Percentiles rank a stretch among this genome's conserved stretches.
These are phyloP conservation scores for Cladophialophora chaetospira DNA, from an alignment of 2,329 filamentous ascomycete genomes.

Conservation along the genomic window DNA sequence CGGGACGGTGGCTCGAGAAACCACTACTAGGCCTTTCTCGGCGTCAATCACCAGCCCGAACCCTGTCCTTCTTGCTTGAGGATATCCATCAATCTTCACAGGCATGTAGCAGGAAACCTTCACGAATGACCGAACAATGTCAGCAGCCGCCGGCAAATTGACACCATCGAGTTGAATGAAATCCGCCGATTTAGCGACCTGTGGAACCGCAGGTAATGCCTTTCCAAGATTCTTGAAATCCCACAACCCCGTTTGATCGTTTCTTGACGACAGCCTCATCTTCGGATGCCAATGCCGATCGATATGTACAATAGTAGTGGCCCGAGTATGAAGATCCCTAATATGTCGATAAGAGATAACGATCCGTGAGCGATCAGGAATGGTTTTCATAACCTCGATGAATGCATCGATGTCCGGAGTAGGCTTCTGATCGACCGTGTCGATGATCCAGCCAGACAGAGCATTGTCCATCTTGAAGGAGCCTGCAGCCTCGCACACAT, in stretches of 20 bases:
- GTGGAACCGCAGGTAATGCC: conserved; percentile 71
- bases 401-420: conserved; percentile 86
- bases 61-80: conserved; percentile 88
- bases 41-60: conserved; percentile 98
- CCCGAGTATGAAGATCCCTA: conserved; percentile 87
- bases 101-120: conserved; percentile 92
- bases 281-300: conserved; percentile 95
- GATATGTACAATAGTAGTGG: conserved; percentile 88
- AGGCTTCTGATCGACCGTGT: conserved; percentile 87
- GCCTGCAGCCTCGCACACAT: conserved; percentile 89
- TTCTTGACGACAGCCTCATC: conserved; percentile 89
- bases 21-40: conserved; percentile 89
- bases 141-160: conserved; percentile 84
- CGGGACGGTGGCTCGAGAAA: conserved; percentile 90
- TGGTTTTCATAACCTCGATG: conserved; percentile 83
- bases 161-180: conserved; percentile 92
- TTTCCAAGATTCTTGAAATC: conserved; percentile 87
- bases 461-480: conserved; percentile 93
- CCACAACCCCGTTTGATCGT: conserved; percentile 89
- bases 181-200: conserved; percentile 74
- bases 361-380: conserved; percentile 78
- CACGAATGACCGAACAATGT: conserved; percentile 92
- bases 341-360: conserved; percentile 97
- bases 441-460: conserved; percentile 89
- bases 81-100: conserved; percentile 96